A percentile compares a stretch with the other conserved stretches of the same genome.
phyloP scores from a whole-genome alignment of 805 yeast genomes.

The Dipodascus albidus region DNA sequence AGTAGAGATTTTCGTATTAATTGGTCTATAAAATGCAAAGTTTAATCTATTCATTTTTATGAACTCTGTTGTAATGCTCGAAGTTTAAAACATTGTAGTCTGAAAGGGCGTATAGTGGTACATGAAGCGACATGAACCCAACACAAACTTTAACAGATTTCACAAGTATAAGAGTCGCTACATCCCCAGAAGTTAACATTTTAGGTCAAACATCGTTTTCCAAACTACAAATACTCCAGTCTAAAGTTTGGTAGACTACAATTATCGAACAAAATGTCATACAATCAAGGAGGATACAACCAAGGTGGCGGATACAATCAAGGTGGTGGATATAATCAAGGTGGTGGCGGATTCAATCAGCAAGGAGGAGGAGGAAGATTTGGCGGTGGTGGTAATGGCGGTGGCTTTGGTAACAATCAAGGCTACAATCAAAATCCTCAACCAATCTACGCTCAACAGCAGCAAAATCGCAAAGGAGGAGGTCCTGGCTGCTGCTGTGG shows the following conservation, averaged over 20 bases:
- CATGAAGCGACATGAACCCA: not conserved
- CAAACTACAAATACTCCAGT: too few species aligned
- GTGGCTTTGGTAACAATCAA: constrained; percentile 8
- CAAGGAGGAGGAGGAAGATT: not conserved
- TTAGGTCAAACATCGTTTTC: too few species aligned
- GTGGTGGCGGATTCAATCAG: not conserved
- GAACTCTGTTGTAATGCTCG: not conserved
- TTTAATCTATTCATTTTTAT: too few species aligned
- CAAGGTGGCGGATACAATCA: too few species aligned
- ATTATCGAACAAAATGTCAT: not conserved
- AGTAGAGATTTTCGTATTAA: too few species aligned
- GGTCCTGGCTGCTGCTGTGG: constrained; percentile 25
- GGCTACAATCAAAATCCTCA: constrained; percentile 14
- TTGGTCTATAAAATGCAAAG: too few species aligned
- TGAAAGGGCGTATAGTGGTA: not conserved
- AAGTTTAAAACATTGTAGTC: not conserved
- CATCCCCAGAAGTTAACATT: too few species aligned
- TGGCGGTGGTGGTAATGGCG: not conserved
- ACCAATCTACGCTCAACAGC: constrained; percentile 21
- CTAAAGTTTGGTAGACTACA: too few species aligned
- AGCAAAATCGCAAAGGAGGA: constrained; percentile 12
- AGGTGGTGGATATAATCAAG: not conserved
- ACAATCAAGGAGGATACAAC: not conserved
- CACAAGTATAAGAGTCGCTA: not conserved
- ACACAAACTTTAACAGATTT: too few species aligned